phyloP scores from a whole-genome alignment of 1,284 basidiomycete genomes.

The Takashimella tepidaria region DNA sequence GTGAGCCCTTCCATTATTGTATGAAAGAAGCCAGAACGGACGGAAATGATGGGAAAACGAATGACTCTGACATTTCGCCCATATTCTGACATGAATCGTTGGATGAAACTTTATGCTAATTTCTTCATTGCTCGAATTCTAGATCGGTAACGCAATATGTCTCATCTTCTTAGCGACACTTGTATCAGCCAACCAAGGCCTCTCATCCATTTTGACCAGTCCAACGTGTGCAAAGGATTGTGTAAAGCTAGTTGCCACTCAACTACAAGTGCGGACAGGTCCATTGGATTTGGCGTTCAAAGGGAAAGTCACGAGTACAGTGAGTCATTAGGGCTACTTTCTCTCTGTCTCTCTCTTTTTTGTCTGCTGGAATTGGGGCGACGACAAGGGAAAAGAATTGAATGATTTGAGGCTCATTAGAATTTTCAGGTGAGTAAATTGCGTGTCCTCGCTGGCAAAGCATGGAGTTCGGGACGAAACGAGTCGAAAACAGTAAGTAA shows the following conservation, averaged over 20 bases:
- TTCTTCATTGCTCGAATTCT: too few species aligned
- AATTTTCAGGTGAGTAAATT: neutral
- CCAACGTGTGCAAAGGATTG: neutral
- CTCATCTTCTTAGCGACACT: neutral
- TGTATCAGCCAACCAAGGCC: neutral
- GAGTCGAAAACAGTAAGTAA: too few species aligned
- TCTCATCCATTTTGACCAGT: too few species aligned
- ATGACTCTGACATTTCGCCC: too few species aligned
- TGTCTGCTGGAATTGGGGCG: neutral
- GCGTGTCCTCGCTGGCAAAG: neutral
- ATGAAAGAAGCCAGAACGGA: too few species aligned
- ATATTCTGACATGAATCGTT: too few species aligned
- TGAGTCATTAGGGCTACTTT: neutral
- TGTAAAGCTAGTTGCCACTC: neutral
- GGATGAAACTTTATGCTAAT: too few species aligned
- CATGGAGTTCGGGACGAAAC: too few species aligned
- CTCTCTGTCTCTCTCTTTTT: too few species aligned
- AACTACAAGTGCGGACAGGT: neutral
- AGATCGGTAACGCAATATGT: neutral
- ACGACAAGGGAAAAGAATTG: neutral
- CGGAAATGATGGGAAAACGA: neutral
- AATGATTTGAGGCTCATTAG: too few species aligned
- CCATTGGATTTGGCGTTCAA: neutral
- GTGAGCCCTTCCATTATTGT: too few species aligned
- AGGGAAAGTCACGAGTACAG: neutral